Percentiles rank a stretch among this genome's conserved stretches.
These are phyloP conservation scores for Papiliotrema laurentii DNA, from an alignment of 1,284 basidiomycete genomes.

Conservation along the genomic window DNA sequence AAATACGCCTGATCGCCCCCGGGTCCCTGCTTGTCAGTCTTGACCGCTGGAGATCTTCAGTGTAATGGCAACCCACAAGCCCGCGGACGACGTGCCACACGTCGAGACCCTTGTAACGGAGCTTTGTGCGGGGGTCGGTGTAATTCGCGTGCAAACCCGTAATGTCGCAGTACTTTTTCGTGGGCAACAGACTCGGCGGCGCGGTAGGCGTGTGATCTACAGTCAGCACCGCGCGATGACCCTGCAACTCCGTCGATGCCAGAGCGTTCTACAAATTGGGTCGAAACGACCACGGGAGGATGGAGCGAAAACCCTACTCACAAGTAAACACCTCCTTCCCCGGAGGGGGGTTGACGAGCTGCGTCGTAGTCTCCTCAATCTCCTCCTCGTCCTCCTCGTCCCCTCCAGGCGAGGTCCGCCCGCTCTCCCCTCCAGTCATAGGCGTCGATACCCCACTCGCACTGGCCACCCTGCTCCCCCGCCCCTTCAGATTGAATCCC, in stretches of 20 bases:
- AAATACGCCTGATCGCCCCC: constrained; percentile 48
- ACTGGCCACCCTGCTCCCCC: constrained; percentile 5
- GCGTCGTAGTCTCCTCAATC: constrained; percentile 19
- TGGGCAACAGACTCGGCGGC: constrained; percentile 45
- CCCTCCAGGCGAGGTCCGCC: constrained; percentile 5
- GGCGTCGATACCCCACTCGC: constrained; percentile 26
- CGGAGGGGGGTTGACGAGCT: constrained; percentile 3
- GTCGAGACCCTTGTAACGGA: constrained; percentile 48
- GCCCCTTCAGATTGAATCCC: constrained; percentile 9
- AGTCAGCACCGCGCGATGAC: neutral
- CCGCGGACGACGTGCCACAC: constrained; percentile 47
- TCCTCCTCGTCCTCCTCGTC: constrained; percentile 5
- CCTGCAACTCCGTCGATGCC: neutral
- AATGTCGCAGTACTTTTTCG: constrained; percentile 53
- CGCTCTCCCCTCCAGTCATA: constrained; percentile 8
- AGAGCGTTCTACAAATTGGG: neutral
- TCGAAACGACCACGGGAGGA: neutral
- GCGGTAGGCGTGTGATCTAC: constrained; percentile 46
- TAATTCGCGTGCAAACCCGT: constrained; percentile 51
- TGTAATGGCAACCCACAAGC: constrained; percentile 31
- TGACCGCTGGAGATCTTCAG: neutral
- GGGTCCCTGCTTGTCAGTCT: constrained; percentile 29
- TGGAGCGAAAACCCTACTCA: no score
- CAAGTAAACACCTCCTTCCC: constrained; percentile 45
- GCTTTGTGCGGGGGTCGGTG: constrained; percentile 47